Conservation (phyloP, 2,329 filamentous ascomycete species). For the Hypoxylon sp. region DNA sequence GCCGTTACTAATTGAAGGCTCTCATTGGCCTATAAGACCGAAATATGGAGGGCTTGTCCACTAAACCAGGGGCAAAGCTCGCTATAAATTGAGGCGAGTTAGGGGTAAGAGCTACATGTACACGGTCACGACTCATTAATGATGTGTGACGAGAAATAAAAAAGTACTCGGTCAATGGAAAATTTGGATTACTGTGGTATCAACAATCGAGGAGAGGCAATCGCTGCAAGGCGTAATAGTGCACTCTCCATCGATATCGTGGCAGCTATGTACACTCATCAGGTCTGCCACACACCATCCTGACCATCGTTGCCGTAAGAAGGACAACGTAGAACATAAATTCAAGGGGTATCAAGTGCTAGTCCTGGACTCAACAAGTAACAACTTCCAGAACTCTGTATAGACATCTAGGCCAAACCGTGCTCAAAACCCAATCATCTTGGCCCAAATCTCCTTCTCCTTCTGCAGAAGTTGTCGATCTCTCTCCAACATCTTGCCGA, state of each 20-base stretch:
- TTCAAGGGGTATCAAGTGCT: not conserved
- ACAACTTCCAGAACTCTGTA: not conserved
- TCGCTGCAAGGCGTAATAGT: not conserved
- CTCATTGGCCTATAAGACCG: constrained; percentile 16
- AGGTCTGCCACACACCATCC: not conserved
- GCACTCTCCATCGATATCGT: not conserved
- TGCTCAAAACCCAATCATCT: constrained; percentile 22
- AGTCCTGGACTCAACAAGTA: not conserved
- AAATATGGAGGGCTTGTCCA: constrained; percentile 12
- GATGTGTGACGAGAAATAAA: too few species aligned
- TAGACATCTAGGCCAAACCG: not conserved
- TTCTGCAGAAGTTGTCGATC: constrained; percentile 18
- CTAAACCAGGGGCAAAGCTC: not conserved
- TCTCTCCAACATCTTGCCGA: not conserved
- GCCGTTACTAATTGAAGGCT: constrained; percentile 10
- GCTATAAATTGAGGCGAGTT: not conserved
- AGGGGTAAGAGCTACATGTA: too few species aligned
- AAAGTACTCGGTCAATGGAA: too few species aligned
- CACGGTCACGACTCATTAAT: too few species aligned
- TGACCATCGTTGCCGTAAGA: not conserved
- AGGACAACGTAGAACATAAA: not conserved
- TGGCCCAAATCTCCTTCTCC: constrained; percentile 21
- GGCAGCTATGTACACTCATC: not conserved
- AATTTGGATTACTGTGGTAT: too few species aligned
- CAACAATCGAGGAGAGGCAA: not conserved